phyloP scores from a whole-genome alignment of 352 stramenopile species.

The Aphanomyces cochlioides region DNA sequence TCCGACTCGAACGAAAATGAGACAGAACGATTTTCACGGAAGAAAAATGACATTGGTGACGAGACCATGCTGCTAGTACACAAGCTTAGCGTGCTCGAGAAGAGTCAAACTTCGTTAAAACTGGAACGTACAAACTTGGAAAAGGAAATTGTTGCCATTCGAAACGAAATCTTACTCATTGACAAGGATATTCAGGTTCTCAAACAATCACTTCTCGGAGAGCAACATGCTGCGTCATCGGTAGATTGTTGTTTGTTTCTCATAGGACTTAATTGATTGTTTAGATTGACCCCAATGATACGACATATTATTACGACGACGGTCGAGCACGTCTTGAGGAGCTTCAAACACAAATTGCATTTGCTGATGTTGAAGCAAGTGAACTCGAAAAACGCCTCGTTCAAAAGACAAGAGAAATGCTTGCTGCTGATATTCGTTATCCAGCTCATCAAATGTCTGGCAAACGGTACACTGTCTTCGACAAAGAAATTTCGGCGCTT shows the following conservation, averaged over 20 bases:
- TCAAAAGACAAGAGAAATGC: constrained; percentile 62
- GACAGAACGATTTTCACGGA: too few relatives aligned
- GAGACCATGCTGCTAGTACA: constrained; percentile 1
- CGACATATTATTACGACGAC: constrained; percentile 29
- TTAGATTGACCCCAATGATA: background rate
- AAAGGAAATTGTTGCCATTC: constrained; percentile 12
- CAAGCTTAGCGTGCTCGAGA: background rate
- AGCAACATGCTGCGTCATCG: constrained; percentile 9
- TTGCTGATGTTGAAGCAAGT: constrained; percentile 22
- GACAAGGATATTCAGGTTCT: constrained; percentile 19
- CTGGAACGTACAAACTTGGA: background rate
- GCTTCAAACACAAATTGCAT: constrained; percentile 23
- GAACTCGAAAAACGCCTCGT: constrained; percentile 71
- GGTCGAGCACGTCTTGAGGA: constrained; percentile 12
- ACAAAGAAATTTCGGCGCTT: constrained; percentile 74
- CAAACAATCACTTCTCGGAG: constrained; percentile 19
- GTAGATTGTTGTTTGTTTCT: background rate
- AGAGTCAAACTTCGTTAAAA: background rate
- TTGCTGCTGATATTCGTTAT: constrained; percentile 41
- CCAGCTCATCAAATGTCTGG: background rate
- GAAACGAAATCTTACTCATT: constrained; percentile 22
- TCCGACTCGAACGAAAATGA: background rate
- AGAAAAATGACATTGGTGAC: background rate
- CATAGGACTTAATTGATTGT: background rate
- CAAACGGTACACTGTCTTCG: constrained; percentile 37